Percentiles rank a stretch among this genome's conserved stretches.
Evolutionary conservation across 495 filamentous ascomycete genomes (phyloP).

Genomic region (Alectoria sarmentosa): DNA sequence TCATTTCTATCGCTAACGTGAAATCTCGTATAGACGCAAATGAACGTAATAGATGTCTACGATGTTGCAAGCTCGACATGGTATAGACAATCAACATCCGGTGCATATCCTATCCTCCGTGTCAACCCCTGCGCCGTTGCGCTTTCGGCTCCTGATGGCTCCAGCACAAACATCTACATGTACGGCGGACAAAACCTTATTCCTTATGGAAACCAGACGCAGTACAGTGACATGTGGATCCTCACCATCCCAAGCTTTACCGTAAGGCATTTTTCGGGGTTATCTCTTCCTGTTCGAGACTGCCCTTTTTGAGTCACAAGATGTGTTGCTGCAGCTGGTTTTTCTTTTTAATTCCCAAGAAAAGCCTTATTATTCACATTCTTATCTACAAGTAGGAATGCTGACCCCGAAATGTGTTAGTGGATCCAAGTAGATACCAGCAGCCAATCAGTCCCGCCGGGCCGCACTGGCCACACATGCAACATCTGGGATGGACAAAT

Average conservation of each 20-base stretch:
- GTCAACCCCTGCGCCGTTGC: conserved; percentile 71
- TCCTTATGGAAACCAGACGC: conserved; percentile 50
- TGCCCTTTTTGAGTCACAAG: too few species aligned
- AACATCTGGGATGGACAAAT: conserved; percentile 63
- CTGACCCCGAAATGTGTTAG: too few species aligned
- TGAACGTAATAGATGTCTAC: conserved; percentile 68
- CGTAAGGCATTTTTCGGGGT: too few species aligned
- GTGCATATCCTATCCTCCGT: conserved; percentile 53
- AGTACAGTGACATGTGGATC: conserved; percentile 73
- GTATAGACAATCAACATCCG: conserved; percentile 67
- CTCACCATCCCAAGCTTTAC: conserved; percentile 67
- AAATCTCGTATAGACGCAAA: conserved; percentile 42
- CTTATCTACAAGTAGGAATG: too few species aligned
- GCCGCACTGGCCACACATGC: conserved; percentile 62
- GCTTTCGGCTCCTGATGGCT: conserved; percentile 62
- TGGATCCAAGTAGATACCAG: conserved; percentile 58
- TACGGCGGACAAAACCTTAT: conserved; percentile 67
- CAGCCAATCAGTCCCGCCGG: conserved; percentile 48
- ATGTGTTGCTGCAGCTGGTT: too few species aligned
- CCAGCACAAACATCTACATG: conserved; percentile 66
- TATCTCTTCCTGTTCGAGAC: too few species aligned
- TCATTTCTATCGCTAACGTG: conserved; percentile 8
- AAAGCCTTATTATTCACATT: too few species aligned
- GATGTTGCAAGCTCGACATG: conserved; percentile 69
- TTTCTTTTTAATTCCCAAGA: too few species aligned